phyloP scores from a whole-genome alignment of 306 rosid species.

The Sesbania bispinosa region DNA sequence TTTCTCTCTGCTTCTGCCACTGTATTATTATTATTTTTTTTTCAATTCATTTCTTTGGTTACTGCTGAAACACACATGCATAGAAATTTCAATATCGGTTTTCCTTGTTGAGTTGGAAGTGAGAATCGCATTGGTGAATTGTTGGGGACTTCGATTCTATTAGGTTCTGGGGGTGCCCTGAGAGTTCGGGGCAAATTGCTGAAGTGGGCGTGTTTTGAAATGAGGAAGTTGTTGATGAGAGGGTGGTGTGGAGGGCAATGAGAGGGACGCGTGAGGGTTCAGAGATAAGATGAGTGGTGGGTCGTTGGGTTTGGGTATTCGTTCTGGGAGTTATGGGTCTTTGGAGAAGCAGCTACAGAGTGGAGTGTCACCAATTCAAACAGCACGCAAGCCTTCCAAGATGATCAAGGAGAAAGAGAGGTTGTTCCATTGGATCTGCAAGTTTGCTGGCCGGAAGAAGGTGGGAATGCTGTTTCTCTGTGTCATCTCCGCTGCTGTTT shows the following conservation, averaged over 20 bases:
- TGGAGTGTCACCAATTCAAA: slow-evolving; percentile 60
- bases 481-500: slow-evolving; percentile 71
- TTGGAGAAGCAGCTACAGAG: slow-evolving; percentile 73
- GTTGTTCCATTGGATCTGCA: slow-evolving; percentile 71
- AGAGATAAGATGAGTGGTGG: slow-evolving; percentile 75
- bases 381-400: slow-evolving; percentile 67
- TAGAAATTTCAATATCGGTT: not conserved
- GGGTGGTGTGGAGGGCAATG: slow-evolving; percentile 53
- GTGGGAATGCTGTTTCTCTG: slow-evolving; percentile 89
- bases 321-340: slow-evolving; percentile 78
- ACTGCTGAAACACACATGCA: not conserved
- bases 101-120: slow-evolving; percentile 33
- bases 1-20: slow-evolving; percentile 17
- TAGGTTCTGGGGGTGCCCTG: slow-evolving; percentile 14
- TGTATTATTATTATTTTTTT: not conserved
- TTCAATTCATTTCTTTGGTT: not conserved
- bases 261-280: slow-evolving; percentile 40
- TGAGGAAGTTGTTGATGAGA: slow-evolving; percentile 18
- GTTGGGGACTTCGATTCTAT: slow-evolving; percentile 22
- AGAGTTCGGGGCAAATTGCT: slow-evolving; percentile 26
- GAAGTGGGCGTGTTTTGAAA: slow-evolving; percentile 31
- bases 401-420: slow-evolving; percentile 84
- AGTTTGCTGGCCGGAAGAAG: slow-evolving; percentile 77
- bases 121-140: slow-evolving; percentile 26
- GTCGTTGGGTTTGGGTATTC: slow-evolving; percentile 62